Conservation (phyloP, 805 yeast species). For the Lipomyces orientalis region DNA sequence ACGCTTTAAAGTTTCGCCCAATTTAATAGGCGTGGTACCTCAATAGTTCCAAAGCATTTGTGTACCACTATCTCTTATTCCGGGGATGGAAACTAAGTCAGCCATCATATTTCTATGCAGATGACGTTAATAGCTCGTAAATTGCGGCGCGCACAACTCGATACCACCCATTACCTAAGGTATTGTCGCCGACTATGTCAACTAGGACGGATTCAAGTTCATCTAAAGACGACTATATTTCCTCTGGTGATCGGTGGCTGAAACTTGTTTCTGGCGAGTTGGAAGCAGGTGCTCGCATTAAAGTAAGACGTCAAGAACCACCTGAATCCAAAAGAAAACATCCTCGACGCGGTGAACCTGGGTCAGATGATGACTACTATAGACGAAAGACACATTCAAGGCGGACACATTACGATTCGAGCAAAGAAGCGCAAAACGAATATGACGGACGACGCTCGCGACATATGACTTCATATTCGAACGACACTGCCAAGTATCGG, state of each 20-base stretch:
- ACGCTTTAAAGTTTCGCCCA: too few relatives aligned
- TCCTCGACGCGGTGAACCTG: neutral
- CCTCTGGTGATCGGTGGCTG: conserved; percentile 15
- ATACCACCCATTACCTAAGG: too few relatives aligned
- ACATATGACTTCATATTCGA: neutral
- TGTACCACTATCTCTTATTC: too few relatives aligned
- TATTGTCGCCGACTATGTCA: neutral
- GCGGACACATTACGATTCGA: neutral
- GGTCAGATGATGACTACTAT: neutral
- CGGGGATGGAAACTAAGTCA: too few relatives aligned
- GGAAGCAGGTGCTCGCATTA: neutral
- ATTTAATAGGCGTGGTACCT: too few relatives aligned
- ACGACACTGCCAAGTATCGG: neutral
- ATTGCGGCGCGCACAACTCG: too few relatives aligned
- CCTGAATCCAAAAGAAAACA: neutral
- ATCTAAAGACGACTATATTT: conserved; percentile 4
- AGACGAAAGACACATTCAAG: neutral
- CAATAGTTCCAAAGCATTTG: too few relatives aligned
- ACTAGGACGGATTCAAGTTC: neutral
- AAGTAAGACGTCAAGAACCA: neutral
- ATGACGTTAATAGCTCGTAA: too few relatives aligned
- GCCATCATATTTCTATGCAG: too few relatives aligned
- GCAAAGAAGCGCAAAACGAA: neutral
- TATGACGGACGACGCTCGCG: neutral
- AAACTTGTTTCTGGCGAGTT: conserved; percentile 10